Evolutionary conservation across 257 asterid species (phyloP), one percentile per base, ranked within the genome.

Genomic region (Ballota nigra): DNA sequence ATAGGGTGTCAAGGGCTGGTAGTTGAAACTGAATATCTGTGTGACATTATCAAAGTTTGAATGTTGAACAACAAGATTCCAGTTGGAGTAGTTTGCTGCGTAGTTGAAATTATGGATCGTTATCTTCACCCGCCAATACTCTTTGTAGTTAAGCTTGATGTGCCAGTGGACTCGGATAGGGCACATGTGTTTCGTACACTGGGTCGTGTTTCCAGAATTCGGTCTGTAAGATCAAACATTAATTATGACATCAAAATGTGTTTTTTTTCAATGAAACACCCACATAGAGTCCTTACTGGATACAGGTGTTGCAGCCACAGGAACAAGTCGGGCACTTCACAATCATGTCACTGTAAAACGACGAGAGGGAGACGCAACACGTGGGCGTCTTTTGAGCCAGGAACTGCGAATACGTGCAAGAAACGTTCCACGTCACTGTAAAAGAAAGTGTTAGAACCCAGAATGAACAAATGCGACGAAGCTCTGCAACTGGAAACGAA

Each of bases 131-230:
- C 84, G 61, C 90, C 89, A 85, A 20, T 82, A 82, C 38, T 72
- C 82, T 70, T 67, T 80, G 79, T 85, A 82, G 71, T 82, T 85
- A 6, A 61, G 23, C 63, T 85, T 83, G 31, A 85, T 60, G 7
- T 85, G 90, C 90, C 90, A 85, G 24, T 85, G 90, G 41, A 83
- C 80, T 47, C 84, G 72, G 65, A 83, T n/a, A 0, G 88, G 90
- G 72, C 90, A 83, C 90, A 85, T 81, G 23, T 85, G 89, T 0
- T 63, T 66, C 22, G 85, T 79, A 23, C 89, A 84, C 13, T 66
- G 82, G 20, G 57, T 38, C 76, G 55, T 75, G 73, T 61, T 76
- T 78, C 38, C 31, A 5, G 85, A 75, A 24, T 75, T 74, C 16
- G 76, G 19, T n/a, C 85, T 83, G 83, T 69, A 63, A 58, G 55